A percentile compares a stretch with the other conserved stretches of the same genome.
These are phyloP conservation scores for Fragaria vesca DNA, from an alignment of 306 rosid genomes.

Conservation along the genomic window DNA sequence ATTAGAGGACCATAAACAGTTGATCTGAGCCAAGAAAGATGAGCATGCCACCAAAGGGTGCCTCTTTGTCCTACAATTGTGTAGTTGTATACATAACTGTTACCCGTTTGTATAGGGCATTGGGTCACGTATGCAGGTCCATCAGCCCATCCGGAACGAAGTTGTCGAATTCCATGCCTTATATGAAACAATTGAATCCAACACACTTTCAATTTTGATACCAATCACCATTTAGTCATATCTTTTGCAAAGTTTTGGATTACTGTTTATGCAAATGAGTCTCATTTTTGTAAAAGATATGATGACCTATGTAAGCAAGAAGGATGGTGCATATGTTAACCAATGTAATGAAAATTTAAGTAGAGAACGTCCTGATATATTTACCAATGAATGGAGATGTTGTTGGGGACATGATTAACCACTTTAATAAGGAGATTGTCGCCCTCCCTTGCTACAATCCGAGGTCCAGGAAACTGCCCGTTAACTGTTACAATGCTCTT, in stretches of 20 bases:
- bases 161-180: conserved; percentile 73
- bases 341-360: background rate
- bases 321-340: background rate
- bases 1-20: conserved; percentile 54
- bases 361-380: background rate
- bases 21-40: conserved; percentile 63
- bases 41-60: conserved; percentile 72
- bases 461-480: conserved; percentile 76
- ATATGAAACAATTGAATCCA: background rate
- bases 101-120: conserved; percentile 64
- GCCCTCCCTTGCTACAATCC: conserved; percentile 64
- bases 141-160: conserved; percentile 63
- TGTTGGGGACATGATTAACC: conserved; percentile 49
- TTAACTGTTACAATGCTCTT: conserved; percentile 65
- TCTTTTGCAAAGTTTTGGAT: background rate
- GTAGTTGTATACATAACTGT: conserved; percentile 61
- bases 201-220: background rate
- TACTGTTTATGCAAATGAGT: background rate
- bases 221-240: background rate
- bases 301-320: too few relatives aligned
- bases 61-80: conserved; percentile 62
- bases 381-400: conserved; percentile 69
- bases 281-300: too few relatives aligned
- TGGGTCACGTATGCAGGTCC: conserved; percentile 73
- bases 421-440: conserved; percentile 53